Percentiles rank a stretch among this genome's conserved stretches.
Conservation (phyloP, 106 monocot genomes). For the Gastrodia elata region DNA sequence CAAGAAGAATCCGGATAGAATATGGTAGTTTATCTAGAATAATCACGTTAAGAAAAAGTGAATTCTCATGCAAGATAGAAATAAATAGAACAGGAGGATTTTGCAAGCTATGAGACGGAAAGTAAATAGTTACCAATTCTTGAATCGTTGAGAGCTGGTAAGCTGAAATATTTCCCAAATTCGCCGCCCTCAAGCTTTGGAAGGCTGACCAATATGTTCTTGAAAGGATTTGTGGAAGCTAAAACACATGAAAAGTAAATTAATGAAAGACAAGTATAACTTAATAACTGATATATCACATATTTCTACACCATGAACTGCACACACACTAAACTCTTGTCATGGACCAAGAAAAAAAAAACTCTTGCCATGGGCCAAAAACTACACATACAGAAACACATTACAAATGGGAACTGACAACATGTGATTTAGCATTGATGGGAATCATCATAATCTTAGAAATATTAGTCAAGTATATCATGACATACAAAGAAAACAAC, state of each 20-base stretch:
- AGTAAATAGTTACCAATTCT: constrained; percentile 36
- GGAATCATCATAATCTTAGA: too few relatives aligned
- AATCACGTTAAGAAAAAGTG: background rate
- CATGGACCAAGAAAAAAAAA: too few relatives aligned
- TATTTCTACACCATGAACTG: too few relatives aligned
- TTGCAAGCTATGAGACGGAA: background rate
- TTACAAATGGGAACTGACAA: too few relatives aligned
- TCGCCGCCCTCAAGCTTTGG: constrained; percentile 55
- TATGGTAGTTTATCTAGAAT: constrained; percentile 72
- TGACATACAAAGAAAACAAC: too few relatives aligned
- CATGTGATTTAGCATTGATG: too few relatives aligned
- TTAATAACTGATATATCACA: too few relatives aligned
- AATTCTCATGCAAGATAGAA: background rate
- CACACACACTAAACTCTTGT: too few relatives aligned
- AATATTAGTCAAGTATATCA: too few relatives aligned
- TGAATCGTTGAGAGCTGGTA: constrained; percentile 60
- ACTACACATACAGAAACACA: too few relatives aligned
- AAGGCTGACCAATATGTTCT: constrained; percentile 43
- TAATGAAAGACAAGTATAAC: too few relatives aligned
- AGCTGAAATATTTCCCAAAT: constrained; percentile 60
- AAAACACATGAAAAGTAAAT: constrained; percentile 3
- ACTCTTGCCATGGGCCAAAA: too few relatives aligned
- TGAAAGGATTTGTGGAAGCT: constrained; percentile 30
- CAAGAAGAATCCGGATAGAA: constrained; percentile 77
- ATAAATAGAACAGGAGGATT: background rate